phyloP scores from a whole-genome alignment of 352 stramenopile genomes.

The Globisporangium acanthophoron region DNA sequence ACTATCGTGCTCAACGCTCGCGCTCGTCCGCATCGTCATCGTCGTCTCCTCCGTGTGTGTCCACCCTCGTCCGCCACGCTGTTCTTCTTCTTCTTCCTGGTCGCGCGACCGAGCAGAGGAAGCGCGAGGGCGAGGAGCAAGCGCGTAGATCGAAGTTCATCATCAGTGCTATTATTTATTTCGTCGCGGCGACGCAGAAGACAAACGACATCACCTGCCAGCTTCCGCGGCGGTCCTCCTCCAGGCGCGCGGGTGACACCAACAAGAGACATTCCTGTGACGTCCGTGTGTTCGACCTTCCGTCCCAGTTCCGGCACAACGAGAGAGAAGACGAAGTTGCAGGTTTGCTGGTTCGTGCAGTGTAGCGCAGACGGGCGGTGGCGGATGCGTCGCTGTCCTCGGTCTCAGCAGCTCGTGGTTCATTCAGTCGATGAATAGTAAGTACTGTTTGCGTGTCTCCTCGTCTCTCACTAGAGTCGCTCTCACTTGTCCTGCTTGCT shows the following conservation, averaged over 20 bases:
- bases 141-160: constrained; percentile 10
- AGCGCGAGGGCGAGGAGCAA: not conserved
- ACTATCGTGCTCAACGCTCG: too few species aligned
- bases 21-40: not conserved
- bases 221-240: not conserved
- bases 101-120: not conserved
- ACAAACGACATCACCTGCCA: not conserved
- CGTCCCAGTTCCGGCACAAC: too few species aligned
- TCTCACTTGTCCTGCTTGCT: not conserved
- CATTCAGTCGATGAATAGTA: not conserved
- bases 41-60: not conserved
- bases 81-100: constrained; percentile 1
- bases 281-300: too few species aligned
- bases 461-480: not conserved
- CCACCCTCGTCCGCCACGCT: not conserved
- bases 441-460: not conserved
- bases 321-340: too few species aligned
- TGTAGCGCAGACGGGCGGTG: too few species aligned
- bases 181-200: constrained; percentile 2
- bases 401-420: not conserved
- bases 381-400: too few species aligned
- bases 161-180: constrained; percentile 16
- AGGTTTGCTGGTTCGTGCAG: too few species aligned
- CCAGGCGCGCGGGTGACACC: not conserved
- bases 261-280: not conserved